Base-by-base conservation (phyloP, 169 alveolate genomes). In the Theileria luwenshuni region DNA sequence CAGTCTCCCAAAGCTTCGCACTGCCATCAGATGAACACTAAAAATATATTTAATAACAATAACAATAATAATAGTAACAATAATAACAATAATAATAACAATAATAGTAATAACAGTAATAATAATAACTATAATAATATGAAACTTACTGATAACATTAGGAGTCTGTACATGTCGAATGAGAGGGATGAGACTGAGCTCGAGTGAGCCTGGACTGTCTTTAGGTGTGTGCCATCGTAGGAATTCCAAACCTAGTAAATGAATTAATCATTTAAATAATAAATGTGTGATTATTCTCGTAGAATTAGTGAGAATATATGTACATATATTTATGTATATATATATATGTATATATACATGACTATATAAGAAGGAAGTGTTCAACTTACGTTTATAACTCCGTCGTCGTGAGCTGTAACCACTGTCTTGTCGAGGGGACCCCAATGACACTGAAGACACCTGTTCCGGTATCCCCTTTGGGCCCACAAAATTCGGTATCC, bases 331-430 rank as follows among this genome's bases (percentile, higher is more conserved):
- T 51, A 3, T 51, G 13, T 51, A 10, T 12, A 51, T 3, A 5
- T 25, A 51, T 23, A 23, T 51, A 7, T 21, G 5, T 21, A 8
- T 51, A 10, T 6, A 5, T 51, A 51, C 32, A 51, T 8, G 10
- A 51, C 69, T 19, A 60, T 60, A 5, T 19, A 23, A 7, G 15
- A 27, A 6, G n/a, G 5, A 51, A 71, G n/a, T 27, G 48, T 45
- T 67, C 69, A 85, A 19, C 69, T 10, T 25, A 92, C 92, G 75
- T 80, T 72, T 15, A 92, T 85, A 27, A 81, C 83, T 1, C 97
- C 97, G 81, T 92, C 93, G 49, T 94, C 97, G 81, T 94, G 97
- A 27, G 92, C 90, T 0, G 96, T 86, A 33, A 94, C 85, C 38
- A 94, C 84, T 48, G 90, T 83, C 65, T 89, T 90, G 70, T 94